Base-by-base conservation (phyloP, 2,329 filamentous ascomycete species). In the Sphaerulina populicola region DNA sequence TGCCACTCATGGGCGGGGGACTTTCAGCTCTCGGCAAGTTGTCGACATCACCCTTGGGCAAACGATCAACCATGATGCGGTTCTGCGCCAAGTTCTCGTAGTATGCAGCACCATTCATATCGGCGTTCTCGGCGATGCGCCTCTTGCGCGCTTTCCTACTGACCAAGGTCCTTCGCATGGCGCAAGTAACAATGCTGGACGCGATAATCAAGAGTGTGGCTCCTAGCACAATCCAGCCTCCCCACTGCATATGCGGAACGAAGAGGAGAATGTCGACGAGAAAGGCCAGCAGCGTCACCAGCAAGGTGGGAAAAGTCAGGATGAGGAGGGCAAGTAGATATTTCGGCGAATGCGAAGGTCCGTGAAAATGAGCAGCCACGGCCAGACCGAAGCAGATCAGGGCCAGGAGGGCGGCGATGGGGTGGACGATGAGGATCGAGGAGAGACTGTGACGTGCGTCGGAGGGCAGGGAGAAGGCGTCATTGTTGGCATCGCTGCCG, bases 71-170 rank as follows among this genome's bases (percentile, higher is more conserved):
- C 61, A 15, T 68, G 68, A 59, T 69, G 66, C 60, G 77, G 71
- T 63, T 54, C 57, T 65, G 51, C 4, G 62, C 64, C 64, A 75
- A 68, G 65, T 73, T 71, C 60, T 72, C 68, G 70, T 94, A 96
- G 67, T 85, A 96, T 65, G 90, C 93, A 63, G 93, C 83, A 27
- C 91, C 91, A 66, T 87, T 97, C 90, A 97, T 97, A 67, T 97
- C 90, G 6, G 90, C 88, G 66, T 97, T 95, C 68, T 94, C 86
- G 2, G 83, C 88, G 65, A 97, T 94, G 41, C 88, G 81, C 74
- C 84, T 88, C 76, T 93, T 90, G 56, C 90, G 80, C n/a, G 90
- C 87, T 72, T 96, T 96, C 62, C 91, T 81, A 68, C 87, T 87
- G 55, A 96, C 87, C 51, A 97, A 74, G 2, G 90, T 94, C 54